Evolutionary conservation across 106 monocot genomes (phyloP).

Genomic region (Alisma plantagoaquatica): DNA sequence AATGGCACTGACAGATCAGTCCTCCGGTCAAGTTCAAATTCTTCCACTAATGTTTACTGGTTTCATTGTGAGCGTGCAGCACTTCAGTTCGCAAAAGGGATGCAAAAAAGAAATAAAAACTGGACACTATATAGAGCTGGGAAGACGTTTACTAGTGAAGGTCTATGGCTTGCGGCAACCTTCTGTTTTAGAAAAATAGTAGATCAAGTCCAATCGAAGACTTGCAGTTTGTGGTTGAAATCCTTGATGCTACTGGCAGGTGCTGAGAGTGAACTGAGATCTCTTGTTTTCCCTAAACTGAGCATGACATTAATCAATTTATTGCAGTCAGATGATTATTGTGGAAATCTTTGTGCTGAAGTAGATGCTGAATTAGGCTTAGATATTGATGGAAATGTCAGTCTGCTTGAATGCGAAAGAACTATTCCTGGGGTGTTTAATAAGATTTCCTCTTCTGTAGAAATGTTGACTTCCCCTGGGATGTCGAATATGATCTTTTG

Average conservation of each 20-base stretch:
- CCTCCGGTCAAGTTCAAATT: no score
- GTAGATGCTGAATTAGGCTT: constrained; percentile 13
- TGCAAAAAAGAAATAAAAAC: constrained; percentile 32
- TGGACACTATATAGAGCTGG: constrained; percentile 74
- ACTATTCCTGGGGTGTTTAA: constrained; percentile 36
- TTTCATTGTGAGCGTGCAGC: constrained; percentile 31
- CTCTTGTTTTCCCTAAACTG: constrained; percentile 53
- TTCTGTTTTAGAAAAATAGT: constrained; percentile 69
- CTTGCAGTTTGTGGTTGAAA: constrained; percentile 46
- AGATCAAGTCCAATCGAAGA: constrained; percentile 27
- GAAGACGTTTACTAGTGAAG: constrained; percentile 42
- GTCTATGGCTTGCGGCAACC: constrained; percentile 75
- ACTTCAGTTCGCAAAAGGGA: constrained; percentile 43
- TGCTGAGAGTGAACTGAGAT: constrained; percentile 80
- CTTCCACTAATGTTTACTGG: constrained; percentile 15
- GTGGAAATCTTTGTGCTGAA: constrained; percentile 13
- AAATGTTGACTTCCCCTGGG: constrained; percentile 28
- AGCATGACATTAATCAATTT: constrained; percentile 36
- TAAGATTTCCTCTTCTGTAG: constrained; percentile 47
- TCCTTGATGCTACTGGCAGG: constrained; percentile 61
- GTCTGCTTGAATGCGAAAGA: constrained; percentile 22
- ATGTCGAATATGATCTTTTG: constrained; percentile 20
- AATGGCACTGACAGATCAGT: no score
- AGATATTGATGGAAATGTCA: constrained; percentile 3
- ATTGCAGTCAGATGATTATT: constrained; percentile 23